Evolutionary conservation across 2,329 filamentous ascomycete genomes (phyloP).

Genomic region (Alternaria alternata): DNA sequence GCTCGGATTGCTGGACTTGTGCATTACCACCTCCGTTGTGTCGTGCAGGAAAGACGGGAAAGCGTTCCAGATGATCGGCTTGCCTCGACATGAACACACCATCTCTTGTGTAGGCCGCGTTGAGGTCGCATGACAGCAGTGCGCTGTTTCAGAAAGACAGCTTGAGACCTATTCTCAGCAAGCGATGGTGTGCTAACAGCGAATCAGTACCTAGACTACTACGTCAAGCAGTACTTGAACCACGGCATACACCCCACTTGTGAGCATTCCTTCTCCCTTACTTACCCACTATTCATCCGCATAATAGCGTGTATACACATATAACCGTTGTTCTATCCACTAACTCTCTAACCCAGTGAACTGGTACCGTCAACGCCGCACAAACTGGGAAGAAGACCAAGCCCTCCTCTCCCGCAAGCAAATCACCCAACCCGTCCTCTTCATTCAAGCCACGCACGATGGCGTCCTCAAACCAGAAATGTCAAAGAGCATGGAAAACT

Average conservation of each 20-base stretch:
- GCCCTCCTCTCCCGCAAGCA: conserved; percentile 41
- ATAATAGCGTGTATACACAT: not conserved
- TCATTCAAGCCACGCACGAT: conserved; percentile 77
- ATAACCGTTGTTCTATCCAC: not conserved
- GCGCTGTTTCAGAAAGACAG: conserved; percentile 15
- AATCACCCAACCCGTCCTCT: conserved; percentile 66
- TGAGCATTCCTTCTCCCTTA: conserved; percentile 43
- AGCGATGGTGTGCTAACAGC: conserved; percentile 49
- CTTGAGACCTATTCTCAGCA: not conserved
- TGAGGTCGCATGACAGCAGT: not conserved
- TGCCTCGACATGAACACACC: not conserved
- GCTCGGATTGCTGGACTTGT: not conserved
- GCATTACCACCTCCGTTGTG: not conserved
- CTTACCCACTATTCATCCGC: not conserved
- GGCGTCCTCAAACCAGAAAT: conserved; percentile 75
- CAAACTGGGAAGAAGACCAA: conserved; percentile 81
- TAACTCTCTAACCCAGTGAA: conserved; percentile 61
- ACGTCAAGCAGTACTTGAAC: conserved; percentile 74
- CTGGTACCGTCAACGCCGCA: conserved; percentile 81
- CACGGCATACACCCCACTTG: conserved; percentile 78
- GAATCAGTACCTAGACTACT: conserved; percentile 71
- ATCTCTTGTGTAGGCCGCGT: not conserved
- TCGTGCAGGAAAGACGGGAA: conserved; percentile 6
- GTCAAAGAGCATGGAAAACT: conserved; percentile 73
- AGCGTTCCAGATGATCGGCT: conserved; percentile 8